Conservation (phyloP, 805 yeast genomes). For the Myxozyma sirexii region DNA sequence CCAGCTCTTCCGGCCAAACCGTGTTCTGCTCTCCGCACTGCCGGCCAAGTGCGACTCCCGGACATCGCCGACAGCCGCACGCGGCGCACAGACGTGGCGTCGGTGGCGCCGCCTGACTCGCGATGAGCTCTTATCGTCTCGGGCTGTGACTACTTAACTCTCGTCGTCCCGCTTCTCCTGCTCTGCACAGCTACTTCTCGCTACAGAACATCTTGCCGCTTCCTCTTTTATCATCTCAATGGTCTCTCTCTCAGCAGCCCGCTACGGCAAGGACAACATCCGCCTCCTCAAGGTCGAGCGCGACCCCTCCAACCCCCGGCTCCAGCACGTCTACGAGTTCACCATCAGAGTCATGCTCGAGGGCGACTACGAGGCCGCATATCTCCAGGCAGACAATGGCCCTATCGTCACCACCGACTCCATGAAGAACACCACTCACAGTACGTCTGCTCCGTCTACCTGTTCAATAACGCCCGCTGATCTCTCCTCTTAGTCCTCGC, state of each 20-base stretch:
- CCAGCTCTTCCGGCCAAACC: background rate
- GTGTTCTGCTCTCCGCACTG: background rate
- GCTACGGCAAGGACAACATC: constrained; percentile 92
- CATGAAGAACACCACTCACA: constrained; percentile 35
- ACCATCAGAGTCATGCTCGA: constrained; percentile 73
- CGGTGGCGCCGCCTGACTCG: no score
- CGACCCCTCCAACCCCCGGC: constrained; percentile 67
- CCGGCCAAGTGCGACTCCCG: constrained; percentile 11
- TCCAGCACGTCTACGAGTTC: constrained; percentile 83
- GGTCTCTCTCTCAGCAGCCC: constrained; percentile 46
- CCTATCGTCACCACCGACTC: constrained; percentile 79
- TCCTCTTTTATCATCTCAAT: constrained; percentile 19
- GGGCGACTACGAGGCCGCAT: constrained; percentile 78
- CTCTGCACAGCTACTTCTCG: background rate
- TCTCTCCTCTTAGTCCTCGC: constrained; percentile 57
- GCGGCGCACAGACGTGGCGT: no score
- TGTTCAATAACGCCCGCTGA: background rate
- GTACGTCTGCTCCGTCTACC: background rate
- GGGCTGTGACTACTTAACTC: no score
- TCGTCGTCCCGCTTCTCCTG: background rate
- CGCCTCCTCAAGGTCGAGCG: constrained; percentile 87
- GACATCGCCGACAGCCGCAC: constrained; percentile 22
- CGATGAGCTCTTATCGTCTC: no score
- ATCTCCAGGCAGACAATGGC: constrained; percentile 84
- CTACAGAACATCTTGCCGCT: no score